A percentile compares a stretch with the other conserved stretches of the same genome.
Conservation (phyloP, 306 rosid genomes). For the Phaseolus lunatus region DNA sequence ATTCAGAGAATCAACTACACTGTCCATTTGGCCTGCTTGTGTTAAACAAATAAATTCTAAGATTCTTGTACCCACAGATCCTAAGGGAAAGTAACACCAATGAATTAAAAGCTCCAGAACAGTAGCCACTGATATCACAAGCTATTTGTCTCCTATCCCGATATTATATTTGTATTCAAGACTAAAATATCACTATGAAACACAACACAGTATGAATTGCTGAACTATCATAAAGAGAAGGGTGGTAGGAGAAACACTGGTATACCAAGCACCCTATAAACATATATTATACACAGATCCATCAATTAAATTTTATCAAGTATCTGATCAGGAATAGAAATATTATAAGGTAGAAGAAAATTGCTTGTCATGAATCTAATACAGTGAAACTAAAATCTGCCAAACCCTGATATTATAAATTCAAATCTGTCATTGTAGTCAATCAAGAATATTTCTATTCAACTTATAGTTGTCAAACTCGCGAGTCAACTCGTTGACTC, state of each 20-base stretch:
- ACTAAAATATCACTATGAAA: not conserved
- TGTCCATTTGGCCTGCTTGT: constrained; percentile 62
- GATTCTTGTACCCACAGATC: constrained; percentile 8
- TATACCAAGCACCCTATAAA: not conserved
- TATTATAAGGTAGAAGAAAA: not conserved
- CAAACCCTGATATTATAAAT: not conserved
- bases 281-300: too few species aligned
- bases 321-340: too few species aligned
- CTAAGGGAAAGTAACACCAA: not conserved
- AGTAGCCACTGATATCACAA: not conserved
- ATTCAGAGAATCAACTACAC: constrained; percentile 66
- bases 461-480: not conserved
- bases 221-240: not conserved
- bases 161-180: not conserved
- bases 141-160: not conserved
- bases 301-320: too few species aligned
- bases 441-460: not conserved
- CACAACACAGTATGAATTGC: not conserved
- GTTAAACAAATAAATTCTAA: not conserved
- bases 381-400: constrained; percentile 11
- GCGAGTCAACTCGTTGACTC: too few species aligned
- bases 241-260: not conserved
- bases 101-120: not conserved
- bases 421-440: not conserved
- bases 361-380: constrained; percentile 1